Evolutionary conservation across 257 asterid genomes (phyloP), one percentile per base, ranked within the genome.

Genomic region (Salvia splendens): DNA sequence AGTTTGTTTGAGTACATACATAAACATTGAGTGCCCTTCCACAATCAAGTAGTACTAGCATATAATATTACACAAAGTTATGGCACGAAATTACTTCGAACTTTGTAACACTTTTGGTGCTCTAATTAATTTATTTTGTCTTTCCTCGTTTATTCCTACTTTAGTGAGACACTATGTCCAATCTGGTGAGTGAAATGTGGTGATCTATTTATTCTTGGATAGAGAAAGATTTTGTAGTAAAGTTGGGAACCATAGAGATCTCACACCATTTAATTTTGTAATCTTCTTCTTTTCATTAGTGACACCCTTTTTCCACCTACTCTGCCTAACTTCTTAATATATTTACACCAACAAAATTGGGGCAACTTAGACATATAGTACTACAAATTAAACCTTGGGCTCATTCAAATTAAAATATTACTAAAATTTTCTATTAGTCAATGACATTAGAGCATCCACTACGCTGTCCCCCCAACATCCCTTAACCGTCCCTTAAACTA

Each of bases 201-300:
- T 14, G 61, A 61, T 24, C 5, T 61, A 38, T 38, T 58, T 42
- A 56, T 77, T 68, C 78, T 67, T 61, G 58, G 47, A 40, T 53
- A 66, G 28, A 56, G 53, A 67, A 16, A 49, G 16, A 48, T 61
- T 72, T 60, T 72, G 81, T 62, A 61, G 17, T 54, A 40, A 68
- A 40, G 65, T 63, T 71, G 54, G 61, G 62, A 49, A 5, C 67
- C 78, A 59, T 24, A 36, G 30, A 64, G 35, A 56, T 56, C 15
- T 12, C 28, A 72, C n/a, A 40, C 35, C 56, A 47, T 14, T 47
- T 56, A 47, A 16, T 35, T 64, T 48, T 48, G 35, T 40, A 14
- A 56, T n/a, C 8, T 47, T 11, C 30, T 20, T 11, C 54, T 42
- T 42, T 28, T 12, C 58, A 35, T 32, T 15, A 32, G 49, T 36